Evolutionary conservation across 495 filamentous ascomycete species (phyloP).

Genomic region (Astrothelium macrocarpum): DNA sequence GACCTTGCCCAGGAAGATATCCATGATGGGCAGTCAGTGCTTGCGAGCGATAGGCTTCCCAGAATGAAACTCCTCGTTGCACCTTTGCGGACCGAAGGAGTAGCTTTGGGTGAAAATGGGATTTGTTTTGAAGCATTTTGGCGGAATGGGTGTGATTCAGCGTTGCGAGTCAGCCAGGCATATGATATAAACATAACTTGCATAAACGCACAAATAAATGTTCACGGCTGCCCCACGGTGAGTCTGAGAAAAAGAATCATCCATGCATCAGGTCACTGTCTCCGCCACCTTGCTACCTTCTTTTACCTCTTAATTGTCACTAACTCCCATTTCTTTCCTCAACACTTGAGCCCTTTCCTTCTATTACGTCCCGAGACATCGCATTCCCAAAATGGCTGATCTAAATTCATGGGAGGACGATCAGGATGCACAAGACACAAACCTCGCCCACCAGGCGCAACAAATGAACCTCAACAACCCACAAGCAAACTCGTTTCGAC

Average conservation of each 20-base stretch:
- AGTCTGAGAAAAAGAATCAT: neutral
- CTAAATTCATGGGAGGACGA: slow-evolving; percentile 96
- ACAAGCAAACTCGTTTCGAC: slow-evolving; percentile 50
- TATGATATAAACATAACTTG: too few relatives aligned
- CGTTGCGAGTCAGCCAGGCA: too few relatives aligned
- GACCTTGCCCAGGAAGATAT: slow-evolving; percentile 63
- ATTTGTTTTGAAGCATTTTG: neutral
- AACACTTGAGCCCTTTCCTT: neutral
- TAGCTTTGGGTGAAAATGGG: neutral
- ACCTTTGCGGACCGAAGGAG: neutral
- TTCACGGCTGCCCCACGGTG: neutral
- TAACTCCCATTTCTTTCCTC: neutral
- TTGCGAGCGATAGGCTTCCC: neutral
- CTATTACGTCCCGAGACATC: neutral
- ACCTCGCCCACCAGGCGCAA: slow-evolving; percentile 66
- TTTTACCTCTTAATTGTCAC: neutral
- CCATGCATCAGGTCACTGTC: slow-evolving; percentile 12
- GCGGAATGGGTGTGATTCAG: too few relatives aligned
- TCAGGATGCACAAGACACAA: slow-evolving; percentile 75
- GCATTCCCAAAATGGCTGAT: slow-evolving; percentile 56
- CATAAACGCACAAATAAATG: too few relatives aligned
- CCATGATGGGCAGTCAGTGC: slow-evolving; percentile 50
- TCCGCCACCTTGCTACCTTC: neutral
- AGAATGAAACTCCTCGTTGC: neutral
- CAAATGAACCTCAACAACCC: slow-evolving; percentile 63